Conservation (phyloP, 306 rosid genomes). For the Hylodesmum podocarpum region DNA sequence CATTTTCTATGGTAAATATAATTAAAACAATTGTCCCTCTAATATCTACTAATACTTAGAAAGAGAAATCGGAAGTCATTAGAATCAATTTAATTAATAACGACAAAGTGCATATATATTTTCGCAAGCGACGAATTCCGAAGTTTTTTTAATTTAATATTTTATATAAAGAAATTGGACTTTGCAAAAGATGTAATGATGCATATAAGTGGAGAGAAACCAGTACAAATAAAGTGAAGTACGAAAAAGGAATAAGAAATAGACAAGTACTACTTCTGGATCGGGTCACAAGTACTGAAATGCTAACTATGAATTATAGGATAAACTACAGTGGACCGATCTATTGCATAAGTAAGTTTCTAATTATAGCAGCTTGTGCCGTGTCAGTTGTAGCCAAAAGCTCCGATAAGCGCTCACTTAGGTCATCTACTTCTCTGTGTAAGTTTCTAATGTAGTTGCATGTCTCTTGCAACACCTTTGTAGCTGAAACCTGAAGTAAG, state of each 20-base stretch:
- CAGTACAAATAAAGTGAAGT: constrained; percentile 13
- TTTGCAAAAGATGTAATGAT: background rate
- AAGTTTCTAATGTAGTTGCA: constrained; percentile 83
- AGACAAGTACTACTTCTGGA: background rate
- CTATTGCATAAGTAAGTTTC: constrained; percentile 76
- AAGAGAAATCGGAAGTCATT: no score
- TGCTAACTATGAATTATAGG: background rate
- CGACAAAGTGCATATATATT: no score
- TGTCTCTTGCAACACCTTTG: constrained; percentile 78
- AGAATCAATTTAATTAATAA: no score
- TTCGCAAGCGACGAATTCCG: background rate
- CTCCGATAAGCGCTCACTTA: constrained; percentile 84
- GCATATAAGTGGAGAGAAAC: constrained; percentile 17
- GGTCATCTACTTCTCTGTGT: constrained; percentile 87
- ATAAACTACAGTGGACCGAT: background rate
- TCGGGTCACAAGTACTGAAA: constrained; percentile 12
- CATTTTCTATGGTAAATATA: background rate
- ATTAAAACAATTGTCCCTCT: background rate
- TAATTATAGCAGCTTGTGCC: constrained; percentile 90
- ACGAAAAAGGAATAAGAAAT: constrained; percentile 20
- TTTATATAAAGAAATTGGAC: constrained; percentile 18
- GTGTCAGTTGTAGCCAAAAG: constrained; percentile 74
- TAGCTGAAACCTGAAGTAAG: constrained; percentile 60
- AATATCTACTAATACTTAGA: background rate
- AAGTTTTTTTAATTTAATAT: constrained; percentile 30